Percentiles rank a stretch among this genome's conserved stretches.
phyloP scores from a whole-genome alignment of 164 flowering plant species.

The Protea cynaroides region DNA sequence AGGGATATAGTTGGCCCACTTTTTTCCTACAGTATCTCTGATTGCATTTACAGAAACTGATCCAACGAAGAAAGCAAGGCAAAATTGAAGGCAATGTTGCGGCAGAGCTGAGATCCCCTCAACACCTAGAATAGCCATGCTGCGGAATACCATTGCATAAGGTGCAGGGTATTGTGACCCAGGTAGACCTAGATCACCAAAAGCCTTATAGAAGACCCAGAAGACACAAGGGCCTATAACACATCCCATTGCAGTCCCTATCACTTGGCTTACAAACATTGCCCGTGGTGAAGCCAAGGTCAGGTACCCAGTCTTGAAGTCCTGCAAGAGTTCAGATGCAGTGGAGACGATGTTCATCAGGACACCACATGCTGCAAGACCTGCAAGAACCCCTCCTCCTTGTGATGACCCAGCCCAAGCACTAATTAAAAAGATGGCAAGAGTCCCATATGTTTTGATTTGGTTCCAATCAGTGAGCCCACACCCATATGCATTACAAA shows the following conservation, averaged over 20 bases:
- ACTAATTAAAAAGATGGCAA: too few relatives aligned
- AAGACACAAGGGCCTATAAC: slow-evolving; percentile 38
- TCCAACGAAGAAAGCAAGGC: slow-evolving; percentile 20
- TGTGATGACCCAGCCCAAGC: slow-evolving; percentile 37
- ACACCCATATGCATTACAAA: slow-evolving; percentile 52
- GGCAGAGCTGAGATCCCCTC: slow-evolving; percentile 18
- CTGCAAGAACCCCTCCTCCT: slow-evolving; percentile 35
- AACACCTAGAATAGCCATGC: neutral
- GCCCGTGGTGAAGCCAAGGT: slow-evolving; percentile 48
- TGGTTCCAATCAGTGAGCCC: slow-evolving; percentile 25
- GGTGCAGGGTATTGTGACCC: slow-evolving; percentile 38
- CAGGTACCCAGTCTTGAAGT: slow-evolving; percentile 14
- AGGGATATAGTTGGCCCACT: too few relatives aligned
- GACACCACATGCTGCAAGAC: too few relatives aligned
- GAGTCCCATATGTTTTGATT: slow-evolving; percentile 21
- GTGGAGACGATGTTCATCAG: too few relatives aligned
- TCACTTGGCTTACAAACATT: slow-evolving; percentile 20
- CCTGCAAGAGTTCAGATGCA: too few relatives aligned
- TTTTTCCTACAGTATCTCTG: slow-evolving; percentile 7
- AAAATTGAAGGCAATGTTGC: slow-evolving; percentile 30
- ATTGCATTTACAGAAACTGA: slow-evolving; percentile 25
- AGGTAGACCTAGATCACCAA: slow-evolving; percentile 1
- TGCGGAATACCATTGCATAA: slow-evolving; percentile 28
- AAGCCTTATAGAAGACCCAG: slow-evolving; percentile 52
- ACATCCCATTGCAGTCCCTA: too few relatives aligned